These are phyloP conservation scores for Sporopachydermia cereana DNA, from an alignment of 1,139 yeast genomes.

Conservation along the genomic window DNA sequence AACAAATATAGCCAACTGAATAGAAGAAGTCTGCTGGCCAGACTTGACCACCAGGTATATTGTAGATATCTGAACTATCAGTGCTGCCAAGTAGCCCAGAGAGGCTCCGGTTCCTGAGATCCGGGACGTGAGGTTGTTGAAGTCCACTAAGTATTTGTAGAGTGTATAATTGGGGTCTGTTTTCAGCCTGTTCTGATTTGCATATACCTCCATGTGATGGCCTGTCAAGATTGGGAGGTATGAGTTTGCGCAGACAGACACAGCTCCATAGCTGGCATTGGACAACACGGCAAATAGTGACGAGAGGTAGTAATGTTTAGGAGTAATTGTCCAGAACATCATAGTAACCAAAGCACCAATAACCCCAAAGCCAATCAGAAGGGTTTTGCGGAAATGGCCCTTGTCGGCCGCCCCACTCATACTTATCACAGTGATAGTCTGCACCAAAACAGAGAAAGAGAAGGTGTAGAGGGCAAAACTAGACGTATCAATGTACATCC, in stretches of 20 bases:
- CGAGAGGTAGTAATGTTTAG: slow-evolving; percentile 40
- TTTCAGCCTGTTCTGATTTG: neutral
- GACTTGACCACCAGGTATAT: slow-evolving; percentile 35
- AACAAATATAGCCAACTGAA: slow-evolving; percentile 42
- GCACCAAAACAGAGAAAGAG: slow-evolving; percentile 50
- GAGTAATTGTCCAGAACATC: slow-evolving; percentile 29
- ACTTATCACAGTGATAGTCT: slow-evolving; percentile 51
- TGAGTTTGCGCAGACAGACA: slow-evolving; percentile 66
- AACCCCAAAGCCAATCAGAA: slow-evolving; percentile 42
- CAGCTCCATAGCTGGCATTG: slow-evolving; percentile 61
- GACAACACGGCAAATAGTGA: slow-evolving; percentile 46
- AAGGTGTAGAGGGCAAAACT: slow-evolving; percentile 60
- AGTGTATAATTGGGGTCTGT: neutral
- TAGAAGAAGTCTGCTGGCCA: slow-evolving; percentile 32
- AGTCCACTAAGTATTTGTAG: neutral
- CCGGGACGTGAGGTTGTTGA: slow-evolving; percentile 24
- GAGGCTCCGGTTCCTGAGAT: slow-evolving; percentile 61
- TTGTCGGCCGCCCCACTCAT: slow-evolving; percentile 58
- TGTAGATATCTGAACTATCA: slow-evolving; percentile 46
- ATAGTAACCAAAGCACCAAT: slow-evolving; percentile 44
- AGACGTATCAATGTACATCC: slow-evolving; percentile 47
- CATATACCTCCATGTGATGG: neutral
- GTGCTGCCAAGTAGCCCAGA: slow-evolving; percentile 50
- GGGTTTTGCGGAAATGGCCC: slow-evolving; percentile 38
- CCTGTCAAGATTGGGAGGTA: slow-evolving; percentile 42